Conservation (phyloP, 1,139 yeast species). For the Taphrina flavorubra region DNA sequence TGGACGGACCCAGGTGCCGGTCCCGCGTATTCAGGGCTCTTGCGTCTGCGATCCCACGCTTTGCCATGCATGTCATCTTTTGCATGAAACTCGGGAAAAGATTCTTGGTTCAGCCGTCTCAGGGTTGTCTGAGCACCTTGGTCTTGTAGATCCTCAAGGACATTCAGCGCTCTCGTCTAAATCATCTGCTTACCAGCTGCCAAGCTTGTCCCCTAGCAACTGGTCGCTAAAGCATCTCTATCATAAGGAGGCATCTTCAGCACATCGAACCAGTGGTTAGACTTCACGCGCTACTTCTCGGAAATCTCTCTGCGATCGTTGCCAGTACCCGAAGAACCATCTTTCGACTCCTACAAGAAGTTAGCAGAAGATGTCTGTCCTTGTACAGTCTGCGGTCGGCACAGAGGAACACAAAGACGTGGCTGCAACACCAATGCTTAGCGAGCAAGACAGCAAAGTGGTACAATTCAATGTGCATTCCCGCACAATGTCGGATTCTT, state of each 20-base stretch:
- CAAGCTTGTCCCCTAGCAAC: no score
- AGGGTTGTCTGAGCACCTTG: not conserved
- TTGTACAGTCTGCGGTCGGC: not conserved
- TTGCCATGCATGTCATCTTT: slow-evolving; percentile 9
- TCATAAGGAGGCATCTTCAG: no score
- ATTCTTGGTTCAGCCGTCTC: not conserved
- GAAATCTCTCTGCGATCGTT: no score
- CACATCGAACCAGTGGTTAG: no score
- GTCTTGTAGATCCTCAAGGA: not conserved
- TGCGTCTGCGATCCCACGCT: not conserved
- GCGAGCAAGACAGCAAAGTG: not conserved
- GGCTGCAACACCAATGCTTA: not conserved
- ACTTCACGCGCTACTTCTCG: no score
- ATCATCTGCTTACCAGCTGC: no score
- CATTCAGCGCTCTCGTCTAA: no score
- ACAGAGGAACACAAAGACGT: not conserved
- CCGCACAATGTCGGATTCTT: slow-evolving; percentile 8
- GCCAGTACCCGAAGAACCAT: not conserved
- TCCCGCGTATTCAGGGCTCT: slow-evolving; percentile 2
- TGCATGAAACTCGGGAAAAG: not conserved
- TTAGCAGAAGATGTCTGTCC: not conserved
- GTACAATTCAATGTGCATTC: slow-evolving; percentile 2
- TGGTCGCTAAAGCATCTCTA: no score
- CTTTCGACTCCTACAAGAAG: not conserved
- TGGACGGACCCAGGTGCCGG: slow-evolving; percentile 4